These are phyloP conservation scores for Amauroascus niger DNA, from an alignment of 2,329 filamentous ascomycete genomes.

Conservation along the genomic window DNA sequence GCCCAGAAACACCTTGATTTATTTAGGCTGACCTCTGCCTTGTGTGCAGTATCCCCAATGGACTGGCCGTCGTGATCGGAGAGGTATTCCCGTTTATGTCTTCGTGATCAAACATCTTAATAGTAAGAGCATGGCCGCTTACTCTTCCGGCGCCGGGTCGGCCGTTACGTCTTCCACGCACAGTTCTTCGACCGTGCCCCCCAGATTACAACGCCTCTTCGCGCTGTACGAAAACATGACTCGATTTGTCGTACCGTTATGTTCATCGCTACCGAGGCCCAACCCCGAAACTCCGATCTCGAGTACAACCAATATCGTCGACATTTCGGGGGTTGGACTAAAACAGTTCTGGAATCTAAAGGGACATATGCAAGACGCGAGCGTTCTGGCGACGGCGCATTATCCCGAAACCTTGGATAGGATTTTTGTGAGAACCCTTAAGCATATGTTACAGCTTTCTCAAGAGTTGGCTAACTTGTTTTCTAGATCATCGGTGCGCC, in stretches of 20 bases:
- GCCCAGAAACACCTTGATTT: background rate
- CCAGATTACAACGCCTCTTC: constrained; percentile 75
- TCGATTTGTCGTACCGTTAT: constrained; percentile 75
- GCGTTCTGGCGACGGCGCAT: constrained; percentile 77
- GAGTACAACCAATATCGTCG: constrained; percentile 88
- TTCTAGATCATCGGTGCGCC: constrained; percentile 74
- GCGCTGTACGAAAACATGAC: constrained; percentile 90
- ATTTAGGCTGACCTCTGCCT: background rate
- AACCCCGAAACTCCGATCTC: constrained; percentile 76
- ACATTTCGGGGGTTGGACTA: constrained; percentile 76
- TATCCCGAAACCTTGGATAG: constrained; percentile 90
- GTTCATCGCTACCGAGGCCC: constrained; percentile 65
- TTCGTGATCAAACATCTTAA: constrained; percentile 80
- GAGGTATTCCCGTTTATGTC: constrained; percentile 85
- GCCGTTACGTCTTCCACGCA: constrained; percentile 51
- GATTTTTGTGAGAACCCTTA: constrained; percentile 50
- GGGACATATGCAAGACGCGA: constrained; percentile 86
- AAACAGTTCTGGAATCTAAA: constrained; percentile 96
- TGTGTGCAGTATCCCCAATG: constrained; percentile 72
- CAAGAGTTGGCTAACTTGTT: background rate
- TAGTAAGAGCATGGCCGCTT: constrained; percentile 66
- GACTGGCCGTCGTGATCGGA: constrained; percentile 80
- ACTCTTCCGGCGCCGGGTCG: constrained; percentile 48
- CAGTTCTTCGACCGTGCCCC: constrained; percentile 46
- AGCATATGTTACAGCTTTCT: background rate